These are phyloP conservation scores for Quercus bicolor DNA, from an alignment of 306 rosid genomes.

Conservation along the genomic window DNA sequence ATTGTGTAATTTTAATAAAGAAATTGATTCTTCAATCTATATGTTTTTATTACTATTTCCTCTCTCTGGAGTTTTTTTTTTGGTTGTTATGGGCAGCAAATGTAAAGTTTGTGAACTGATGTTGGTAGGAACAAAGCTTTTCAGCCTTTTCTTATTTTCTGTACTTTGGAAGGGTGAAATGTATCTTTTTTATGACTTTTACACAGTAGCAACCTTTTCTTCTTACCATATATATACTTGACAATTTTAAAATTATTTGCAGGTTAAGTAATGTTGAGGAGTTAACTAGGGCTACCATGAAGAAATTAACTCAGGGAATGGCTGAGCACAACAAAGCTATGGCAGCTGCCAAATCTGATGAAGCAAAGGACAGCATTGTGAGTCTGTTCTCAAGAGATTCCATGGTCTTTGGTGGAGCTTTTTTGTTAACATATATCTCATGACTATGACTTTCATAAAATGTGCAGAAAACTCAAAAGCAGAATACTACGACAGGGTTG, in stretches of 20 bases:
- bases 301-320: conserved; percentile 97
- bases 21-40: not conserved
- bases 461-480: conserved; percentile 84
- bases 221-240: not conserved
- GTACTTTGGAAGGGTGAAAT: not conserved
- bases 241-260: conserved; percentile 7
- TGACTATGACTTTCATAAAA: conserved; percentile 10
- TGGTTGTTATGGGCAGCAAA: not conserved
- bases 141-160: not conserved
- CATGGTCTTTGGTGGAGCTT: conserved; percentile 9
- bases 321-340: conserved; percentile 86
- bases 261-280: conserved; percentile 86
- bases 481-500: conserved; percentile 89
- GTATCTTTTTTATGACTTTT: not conserved
- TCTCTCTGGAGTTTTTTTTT: too few species aligned
- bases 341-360: conserved; percentile 92
- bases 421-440: not conserved
- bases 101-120: not conserved
- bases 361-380: conserved; percentile 80
- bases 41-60: not conserved
- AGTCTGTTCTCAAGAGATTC: conserved; percentile 34
- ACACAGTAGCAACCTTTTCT: too few species aligned
- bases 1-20: not conserved
- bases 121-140: too few species aligned
- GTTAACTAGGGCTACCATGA: conserved; percentile 85